Percentiles rank a stretch among this genome's conserved stretches.
These are phyloP conservation scores for Skeletonema marinoi DNA, from an alignment of 108 stramenopile genomes.

Conservation along the genomic window DNA sequence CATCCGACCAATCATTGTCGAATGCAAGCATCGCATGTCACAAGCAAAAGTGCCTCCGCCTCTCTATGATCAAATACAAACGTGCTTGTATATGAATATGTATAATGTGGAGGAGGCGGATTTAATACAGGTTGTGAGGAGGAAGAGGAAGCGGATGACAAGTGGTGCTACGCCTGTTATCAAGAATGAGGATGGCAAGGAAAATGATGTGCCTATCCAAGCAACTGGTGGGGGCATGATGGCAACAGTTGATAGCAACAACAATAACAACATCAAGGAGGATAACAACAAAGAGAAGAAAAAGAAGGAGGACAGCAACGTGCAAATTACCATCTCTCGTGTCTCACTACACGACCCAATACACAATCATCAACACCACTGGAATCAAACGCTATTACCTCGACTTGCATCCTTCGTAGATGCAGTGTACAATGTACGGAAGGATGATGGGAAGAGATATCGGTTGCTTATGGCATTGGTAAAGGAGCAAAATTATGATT, in stretches of 20 bases:
- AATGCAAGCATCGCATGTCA: constrained; percentile 88
- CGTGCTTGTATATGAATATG: constrained; percentile 76
- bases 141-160: constrained; percentile 1
- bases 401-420: constrained; percentile 71
- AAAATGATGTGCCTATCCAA: not conserved
- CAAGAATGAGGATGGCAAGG: not conserved
- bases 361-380: constrained; percentile 61
- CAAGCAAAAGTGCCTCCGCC: constrained; percentile 57
- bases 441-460: constrained; percentile 69
- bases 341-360: constrained; percentile 70
- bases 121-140: constrained; percentile 73
- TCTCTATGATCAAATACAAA: constrained; percentile 85
- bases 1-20: constrained; percentile 66
- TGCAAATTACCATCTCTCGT: constrained; percentile 60
- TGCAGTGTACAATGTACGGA: constrained; percentile 68
- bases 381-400: constrained; percentile 62
- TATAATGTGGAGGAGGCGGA: constrained; percentile 70
- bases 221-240: not conserved
- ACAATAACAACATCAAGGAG: not conserved
- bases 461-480: constrained; percentile 50
- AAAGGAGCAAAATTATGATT: constrained; percentile 10
- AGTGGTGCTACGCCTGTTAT: not conserved
- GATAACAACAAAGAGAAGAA: not conserved
- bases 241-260: not conserved
- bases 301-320: constrained; percentile 1